Evolutionary conservation across 2,329 filamentous ascomycete species (phyloP).

Genomic region (Torrubiellomyces zombiae): DNA sequence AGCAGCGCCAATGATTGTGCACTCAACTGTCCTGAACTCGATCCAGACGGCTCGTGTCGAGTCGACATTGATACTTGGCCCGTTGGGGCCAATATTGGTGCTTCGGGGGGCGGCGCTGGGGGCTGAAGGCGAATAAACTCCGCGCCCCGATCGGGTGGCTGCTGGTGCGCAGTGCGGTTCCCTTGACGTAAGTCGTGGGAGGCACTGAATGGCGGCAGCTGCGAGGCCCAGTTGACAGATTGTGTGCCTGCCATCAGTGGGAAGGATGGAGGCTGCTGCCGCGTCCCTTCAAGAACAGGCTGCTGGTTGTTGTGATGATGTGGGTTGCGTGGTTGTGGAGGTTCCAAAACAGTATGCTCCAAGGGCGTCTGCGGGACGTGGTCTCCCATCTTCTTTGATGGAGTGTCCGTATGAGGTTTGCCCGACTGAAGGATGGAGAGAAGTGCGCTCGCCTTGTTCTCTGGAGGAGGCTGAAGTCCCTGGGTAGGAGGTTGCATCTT

Average conservation of each 20-base stretch:
- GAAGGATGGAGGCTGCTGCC: constrained; percentile 17
- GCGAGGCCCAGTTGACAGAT: no score
- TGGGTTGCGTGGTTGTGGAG: constrained; percentile 37
- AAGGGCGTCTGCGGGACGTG: constrained; percentile 32
- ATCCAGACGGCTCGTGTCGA: constrained; percentile 1
- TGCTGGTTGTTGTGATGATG: constrained; percentile 35
- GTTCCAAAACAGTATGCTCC: constrained; percentile 33
- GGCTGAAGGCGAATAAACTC: no score
- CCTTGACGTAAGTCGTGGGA: no score
- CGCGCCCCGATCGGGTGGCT: no score
- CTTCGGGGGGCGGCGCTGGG: no score
- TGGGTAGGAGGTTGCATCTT: constrained; percentile 37
- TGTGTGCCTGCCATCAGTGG: no score
- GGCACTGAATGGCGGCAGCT: constrained; percentile 2
- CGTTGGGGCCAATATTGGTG: no score
- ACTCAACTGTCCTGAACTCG: constrained; percentile 16
- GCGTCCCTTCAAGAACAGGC: constrained; percentile 16
- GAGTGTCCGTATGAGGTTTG: constrained; percentile 7
- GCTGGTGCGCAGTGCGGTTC: no score
- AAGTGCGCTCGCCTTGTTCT: constrained; percentile 33
- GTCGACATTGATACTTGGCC: no score
- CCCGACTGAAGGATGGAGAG: constrained; percentile 34
- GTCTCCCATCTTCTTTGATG: constrained; percentile 6
- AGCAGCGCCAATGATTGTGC: constrained; percentile 26
- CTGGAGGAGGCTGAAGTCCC: constrained; percentile 22